These are phyloP conservation scores for Penicillium sumatraense DNA, from an alignment of 2,329 filamentous ascomycete genomes.

Conservation along the genomic window DNA sequence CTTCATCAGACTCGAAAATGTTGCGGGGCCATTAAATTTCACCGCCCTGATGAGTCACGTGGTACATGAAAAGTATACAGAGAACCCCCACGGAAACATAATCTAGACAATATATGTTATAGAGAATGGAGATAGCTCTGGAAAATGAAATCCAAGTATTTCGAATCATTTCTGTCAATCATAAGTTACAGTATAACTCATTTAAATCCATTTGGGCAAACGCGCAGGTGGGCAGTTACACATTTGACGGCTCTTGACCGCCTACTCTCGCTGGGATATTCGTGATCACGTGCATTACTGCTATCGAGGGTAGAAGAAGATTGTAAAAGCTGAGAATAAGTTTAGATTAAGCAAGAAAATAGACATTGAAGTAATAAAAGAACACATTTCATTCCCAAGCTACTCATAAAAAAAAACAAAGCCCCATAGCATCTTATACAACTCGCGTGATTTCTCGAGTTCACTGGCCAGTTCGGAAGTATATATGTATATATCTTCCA, in stretches of 20 bases:
- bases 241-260: too few relatives aligned
- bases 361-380: conserved; percentile 2
- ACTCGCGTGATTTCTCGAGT: conserved; percentile 4
- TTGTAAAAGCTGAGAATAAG: not conserved
- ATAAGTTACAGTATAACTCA: too few relatives aligned
- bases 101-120: too few relatives aligned
- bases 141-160: too few relatives aligned
- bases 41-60: conserved; percentile 23
- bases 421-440: conserved; percentile 20
- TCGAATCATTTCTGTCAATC: too few relatives aligned
- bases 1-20: conserved; percentile 24
- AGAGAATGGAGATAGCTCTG: too few relatives aligned
- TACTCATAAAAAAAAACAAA: conserved; percentile 17
- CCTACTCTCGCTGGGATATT: too few relatives aligned
- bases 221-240: too few relatives aligned
- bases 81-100: too few relatives aligned
- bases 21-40: conserved; percentile 21
- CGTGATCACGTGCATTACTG: too few relatives aligned
- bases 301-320: too few relatives aligned
- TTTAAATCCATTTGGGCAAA: too few relatives aligned
- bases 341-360: not conserved
- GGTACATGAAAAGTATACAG: not conserved
- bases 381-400: conserved; percentile 22
- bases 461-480: conserved; percentile 10
- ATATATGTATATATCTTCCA: conserved; percentile 27